Percentiles rank a stretch among this genome's conserved stretches.
phyloP scores from a whole-genome alignment of 169 alveolate genomes.

The Pseudocohnilembus persalinus region DNA sequence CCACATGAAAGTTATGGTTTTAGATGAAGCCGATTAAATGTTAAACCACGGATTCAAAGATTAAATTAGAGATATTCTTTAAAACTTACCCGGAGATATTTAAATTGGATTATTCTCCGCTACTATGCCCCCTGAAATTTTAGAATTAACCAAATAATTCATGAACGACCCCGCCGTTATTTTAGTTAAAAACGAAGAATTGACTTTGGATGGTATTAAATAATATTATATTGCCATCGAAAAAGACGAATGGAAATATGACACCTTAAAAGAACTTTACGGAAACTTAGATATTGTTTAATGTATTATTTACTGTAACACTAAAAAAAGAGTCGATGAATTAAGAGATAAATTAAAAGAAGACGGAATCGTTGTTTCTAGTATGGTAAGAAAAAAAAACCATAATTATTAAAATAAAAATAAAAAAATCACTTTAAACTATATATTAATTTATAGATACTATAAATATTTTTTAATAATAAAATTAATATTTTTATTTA shows the following conservation, averaged over 20 bases:
- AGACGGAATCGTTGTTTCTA: slow-evolving; percentile 95
- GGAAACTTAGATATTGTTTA: slow-evolving; percentile 97
- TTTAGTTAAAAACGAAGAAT: slow-evolving; percentile 97
- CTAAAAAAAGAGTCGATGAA: slow-evolving; percentile 95
- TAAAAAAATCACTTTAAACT: too few relatives aligned
- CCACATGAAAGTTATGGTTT: slow-evolving; percentile 92
- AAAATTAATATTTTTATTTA: too few relatives aligned
- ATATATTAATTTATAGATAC: too few relatives aligned
- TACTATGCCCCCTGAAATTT: slow-evolving; percentile 96
- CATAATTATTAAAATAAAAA: too few relatives aligned
- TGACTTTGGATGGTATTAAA: slow-evolving; percentile 98
- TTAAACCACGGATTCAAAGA: slow-evolving; percentile 97
- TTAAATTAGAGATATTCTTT: slow-evolving; percentile 89
- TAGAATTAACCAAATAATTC: slow-evolving; percentile 95
- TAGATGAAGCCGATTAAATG: slow-evolving; percentile 99
- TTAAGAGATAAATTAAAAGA: slow-evolving; percentile 94
- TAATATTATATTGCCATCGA: slow-evolving; percentile 98
- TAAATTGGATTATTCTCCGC: slow-evolving; percentile 94
- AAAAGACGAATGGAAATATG: slow-evolving; percentile 97
- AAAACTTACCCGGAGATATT: slow-evolving; percentile 80
- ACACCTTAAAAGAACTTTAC: slow-evolving; percentile 95
- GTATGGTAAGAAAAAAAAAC: slow-evolving; percentile 61
- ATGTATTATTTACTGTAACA: slow-evolving; percentile 98
- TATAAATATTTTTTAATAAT: too few relatives aligned
- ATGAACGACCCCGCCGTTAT: slow-evolving; percentile 97